Percentiles rank a stretch among this genome's conserved stretches.
Conservation (phyloP, 352 stramenopile genomes). For the Phytophthora rubi region DNA sequence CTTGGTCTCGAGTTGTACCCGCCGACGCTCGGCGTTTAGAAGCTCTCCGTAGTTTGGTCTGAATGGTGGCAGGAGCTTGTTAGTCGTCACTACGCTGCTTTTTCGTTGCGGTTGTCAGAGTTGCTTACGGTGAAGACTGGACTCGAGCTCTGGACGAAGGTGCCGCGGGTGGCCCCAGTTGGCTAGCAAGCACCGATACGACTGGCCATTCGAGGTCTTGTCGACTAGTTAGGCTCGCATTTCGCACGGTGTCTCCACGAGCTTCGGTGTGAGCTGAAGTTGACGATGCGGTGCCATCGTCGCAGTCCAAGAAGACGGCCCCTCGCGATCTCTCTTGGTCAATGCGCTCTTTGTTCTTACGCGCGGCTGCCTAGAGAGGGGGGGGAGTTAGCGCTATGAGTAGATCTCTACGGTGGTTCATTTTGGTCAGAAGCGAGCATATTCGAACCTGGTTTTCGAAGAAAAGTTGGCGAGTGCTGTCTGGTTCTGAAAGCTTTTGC, state of each 20-base stretch:
- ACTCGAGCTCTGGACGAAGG: not conserved
- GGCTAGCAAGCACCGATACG: not conserved
- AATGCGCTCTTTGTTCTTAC: constrained; percentile 59
- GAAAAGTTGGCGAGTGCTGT: constrained; percentile 51
- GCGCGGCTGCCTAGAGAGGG: constrained; percentile 50
- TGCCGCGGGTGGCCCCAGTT: not conserved
- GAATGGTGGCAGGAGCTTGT: constrained; percentile 5
- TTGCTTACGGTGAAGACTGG: constrained; percentile 25
- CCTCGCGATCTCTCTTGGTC: constrained; percentile 45
- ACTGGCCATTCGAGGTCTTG: not conserved
- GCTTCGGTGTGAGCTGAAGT: not conserved
- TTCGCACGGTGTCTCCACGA: not conserved
- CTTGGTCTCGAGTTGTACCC: constrained; percentile 59
- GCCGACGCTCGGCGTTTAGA: constrained; percentile 46
- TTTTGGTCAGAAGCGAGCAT: not conserved
- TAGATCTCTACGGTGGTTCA: not conserved
- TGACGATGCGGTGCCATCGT: not conserved
- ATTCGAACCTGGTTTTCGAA: constrained; percentile 68
- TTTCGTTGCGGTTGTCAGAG: constrained; percentile 1
- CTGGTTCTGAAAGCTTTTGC: constrained; percentile 1
- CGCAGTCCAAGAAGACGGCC: constrained; percentile 33
- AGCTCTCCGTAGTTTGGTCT: constrained; percentile 52
- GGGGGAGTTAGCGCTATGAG: not conserved
- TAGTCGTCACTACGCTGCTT: not conserved
- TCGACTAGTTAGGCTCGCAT: not conserved